A percentile compares a stretch with the other conserved stretches of the same genome.
Evolutionary conservation across 257 asterid genomes (phyloP).

Genomic region (Henckelia pumila): DNA sequence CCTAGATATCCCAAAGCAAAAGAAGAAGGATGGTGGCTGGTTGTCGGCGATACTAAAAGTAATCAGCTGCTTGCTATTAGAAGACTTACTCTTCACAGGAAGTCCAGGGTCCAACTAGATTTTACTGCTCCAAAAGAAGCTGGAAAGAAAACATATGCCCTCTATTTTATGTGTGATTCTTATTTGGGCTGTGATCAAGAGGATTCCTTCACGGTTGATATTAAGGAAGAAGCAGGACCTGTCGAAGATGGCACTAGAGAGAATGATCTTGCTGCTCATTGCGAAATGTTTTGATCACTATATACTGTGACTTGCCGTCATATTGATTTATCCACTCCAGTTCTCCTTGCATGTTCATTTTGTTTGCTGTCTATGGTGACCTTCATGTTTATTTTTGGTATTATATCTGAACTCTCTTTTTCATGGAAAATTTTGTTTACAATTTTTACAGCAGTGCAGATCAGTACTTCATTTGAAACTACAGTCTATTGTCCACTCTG

Average conservation of each 20-base stretch:
- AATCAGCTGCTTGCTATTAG: slow-evolving; percentile 11
- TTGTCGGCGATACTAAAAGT: slow-evolving; percentile 8
- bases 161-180: slow-evolving; percentile 16
- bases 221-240: neutral
- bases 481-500: no score
- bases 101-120: slow-evolving; percentile 10
- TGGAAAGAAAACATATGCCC: neutral
- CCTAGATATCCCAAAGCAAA: slow-evolving; percentile 15
- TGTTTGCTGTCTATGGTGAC: no score
- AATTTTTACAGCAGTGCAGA: no score
- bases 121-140: slow-evolving; percentile 6
- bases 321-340: no score
- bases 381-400: no score
- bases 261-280: neutral
- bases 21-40: slow-evolving; percentile 19
- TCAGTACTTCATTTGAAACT: no score
- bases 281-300: no score
- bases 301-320: no score
- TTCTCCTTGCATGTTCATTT: no score
- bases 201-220: slow-evolving; percentile 8
- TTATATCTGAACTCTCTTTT: no score
- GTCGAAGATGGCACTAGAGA: neutral
- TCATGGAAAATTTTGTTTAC: no score
- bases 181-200: slow-evolving; percentile 17
- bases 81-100: slow-evolving; percentile 11